Evolutionary conservation across 2,329 filamentous ascomycete species (phyloP).

Genomic region (Ophiocordyceps camponoti-rufipedis): DNA sequence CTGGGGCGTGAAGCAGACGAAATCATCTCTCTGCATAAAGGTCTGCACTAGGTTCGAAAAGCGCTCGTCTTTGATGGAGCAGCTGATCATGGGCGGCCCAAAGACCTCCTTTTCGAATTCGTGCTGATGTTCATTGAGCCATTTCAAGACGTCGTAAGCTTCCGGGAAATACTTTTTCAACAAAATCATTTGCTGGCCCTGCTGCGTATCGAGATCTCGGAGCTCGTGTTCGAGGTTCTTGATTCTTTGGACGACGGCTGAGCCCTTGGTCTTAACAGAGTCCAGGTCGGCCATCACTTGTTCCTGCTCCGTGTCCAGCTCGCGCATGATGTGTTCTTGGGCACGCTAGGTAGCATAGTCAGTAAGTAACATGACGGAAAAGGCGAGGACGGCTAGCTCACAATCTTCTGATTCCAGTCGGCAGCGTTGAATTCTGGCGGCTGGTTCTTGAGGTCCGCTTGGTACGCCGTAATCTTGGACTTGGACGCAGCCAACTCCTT

Average conservation of each 20-base stretch:
- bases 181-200: slow-evolving; percentile 53
- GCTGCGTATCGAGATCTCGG: slow-evolving; percentile 47
- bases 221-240: slow-evolving; percentile 28
- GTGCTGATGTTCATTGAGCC: slow-evolving; percentile 55
- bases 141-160: slow-evolving; percentile 55
- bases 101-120: slow-evolving; percentile 61
- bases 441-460: slow-evolving; percentile 41
- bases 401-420: slow-evolving; percentile 56
- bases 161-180: slow-evolving; percentile 44
- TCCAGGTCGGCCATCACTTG: slow-evolving; percentile 19
- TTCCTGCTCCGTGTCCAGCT: slow-evolving; percentile 25
- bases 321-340: slow-evolving; percentile 36
- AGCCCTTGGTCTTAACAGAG: slow-evolving; percentile 23
- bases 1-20: slow-evolving; percentile 59
- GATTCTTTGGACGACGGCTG: slow-evolving; percentile 19
- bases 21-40: slow-evolving; percentile 30
- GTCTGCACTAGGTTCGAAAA: slow-evolving; percentile 41
- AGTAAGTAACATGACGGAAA: slow-evolving; percentile 5
- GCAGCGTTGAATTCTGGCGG: slow-evolving; percentile 50
- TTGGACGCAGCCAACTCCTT: slow-evolving; percentile 30
- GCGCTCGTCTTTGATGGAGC: slow-evolving; percentile 55
- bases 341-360: slow-evolving; percentile 28
- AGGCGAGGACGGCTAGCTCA: slow-evolving; percentile 19
- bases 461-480: slow-evolving; percentile 41
- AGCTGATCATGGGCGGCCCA: slow-evolving; percentile 64